Evolutionary conservation across 192 early-diverging fungal genomes (phyloP).

Genomic region (Coemansia pectinata): DNA sequence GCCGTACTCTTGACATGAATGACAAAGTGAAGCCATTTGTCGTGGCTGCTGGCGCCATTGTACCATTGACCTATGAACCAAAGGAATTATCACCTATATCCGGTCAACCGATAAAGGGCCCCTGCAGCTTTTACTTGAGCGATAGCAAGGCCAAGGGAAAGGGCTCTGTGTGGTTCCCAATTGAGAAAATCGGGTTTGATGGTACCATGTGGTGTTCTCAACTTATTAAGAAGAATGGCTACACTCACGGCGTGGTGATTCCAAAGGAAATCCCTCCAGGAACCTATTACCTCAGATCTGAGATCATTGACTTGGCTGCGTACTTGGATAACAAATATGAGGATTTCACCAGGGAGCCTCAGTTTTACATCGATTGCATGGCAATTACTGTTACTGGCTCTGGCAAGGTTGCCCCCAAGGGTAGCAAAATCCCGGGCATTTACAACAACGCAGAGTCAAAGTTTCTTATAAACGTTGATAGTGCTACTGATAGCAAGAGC

Average conservation of each 20-base stretch:
- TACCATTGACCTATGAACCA: neutral
- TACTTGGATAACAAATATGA: neutral
- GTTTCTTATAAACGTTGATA: neutral
- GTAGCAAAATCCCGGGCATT: neutral
- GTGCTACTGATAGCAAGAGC: neutral
- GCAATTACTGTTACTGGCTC: neutral
- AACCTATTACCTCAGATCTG: neutral
- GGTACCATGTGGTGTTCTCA: neutral
- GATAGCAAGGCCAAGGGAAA: neutral
- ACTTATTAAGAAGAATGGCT: neutral
- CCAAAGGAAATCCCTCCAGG: neutral
- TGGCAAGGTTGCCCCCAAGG: neutral
- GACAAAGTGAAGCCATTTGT: neutral
- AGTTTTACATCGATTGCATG: neutral
- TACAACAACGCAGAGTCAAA: constrained; percentile 1
- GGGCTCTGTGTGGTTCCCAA: neutral
- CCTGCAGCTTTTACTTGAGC: neutral
- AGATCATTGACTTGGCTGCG: neutral
- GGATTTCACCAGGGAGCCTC: neutral
- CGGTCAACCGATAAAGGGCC: neutral
- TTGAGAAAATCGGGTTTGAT: neutral
- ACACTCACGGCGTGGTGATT: neutral
- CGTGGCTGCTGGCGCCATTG: neutral
- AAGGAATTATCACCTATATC: neutral
- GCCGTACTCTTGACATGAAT: neutral